Percentiles rank a stretch among this genome's conserved stretches.
These are phyloP conservation scores for Cladorrhinum sp. DNA, from an alignment of 2,329 filamentous ascomycete species.

Conservation along the genomic window DNA sequence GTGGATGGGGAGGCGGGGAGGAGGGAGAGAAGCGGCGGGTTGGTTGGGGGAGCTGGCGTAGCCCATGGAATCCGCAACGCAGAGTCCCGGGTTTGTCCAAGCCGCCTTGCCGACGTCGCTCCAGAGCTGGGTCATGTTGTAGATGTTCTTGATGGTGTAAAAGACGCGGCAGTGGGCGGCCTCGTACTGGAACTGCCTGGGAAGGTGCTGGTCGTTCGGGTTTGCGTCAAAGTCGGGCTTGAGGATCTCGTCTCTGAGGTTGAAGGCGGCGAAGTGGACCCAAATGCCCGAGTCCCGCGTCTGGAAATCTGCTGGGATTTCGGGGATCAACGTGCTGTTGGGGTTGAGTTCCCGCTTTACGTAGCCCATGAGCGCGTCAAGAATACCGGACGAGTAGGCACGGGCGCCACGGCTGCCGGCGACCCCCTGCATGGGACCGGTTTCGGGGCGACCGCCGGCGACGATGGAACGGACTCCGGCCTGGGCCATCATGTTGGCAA, in stretches of 20 bases:
- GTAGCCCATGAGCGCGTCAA: constrained; percentile 18
- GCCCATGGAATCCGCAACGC: constrained; percentile 11
- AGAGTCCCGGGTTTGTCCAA: constrained; percentile 2
- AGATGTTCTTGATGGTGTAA: constrained; percentile 52
- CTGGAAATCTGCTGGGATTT: constrained; percentile 1
- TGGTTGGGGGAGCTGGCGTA: not conserved
- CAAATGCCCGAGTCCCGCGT: constrained; percentile 20
- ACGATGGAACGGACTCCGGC: constrained; percentile 54
- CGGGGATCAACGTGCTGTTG: not conserved
- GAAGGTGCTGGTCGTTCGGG: constrained; percentile 25
- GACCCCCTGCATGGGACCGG: constrained; percentile 56
- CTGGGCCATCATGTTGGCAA: constrained; percentile 33
- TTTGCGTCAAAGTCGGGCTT: not conserved
- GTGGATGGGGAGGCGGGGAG: not conserved
- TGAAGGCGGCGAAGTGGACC: constrained; percentile 22
- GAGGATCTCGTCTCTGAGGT: constrained; percentile 30
- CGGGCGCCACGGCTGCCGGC: constrained; percentile 62
- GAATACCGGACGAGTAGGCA: constrained; percentile 23
- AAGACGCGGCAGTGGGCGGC: constrained; percentile 60
- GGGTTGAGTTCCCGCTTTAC: not conserved
- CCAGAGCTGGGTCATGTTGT: constrained; percentile 53
- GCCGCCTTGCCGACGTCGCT: constrained; percentile 13
- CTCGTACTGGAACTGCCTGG: constrained; percentile 60
- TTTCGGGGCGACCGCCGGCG: constrained; percentile 58
- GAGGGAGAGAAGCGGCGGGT: not conserved